Base-by-base conservation (phyloP, 1,284 basidiomycete genomes). In the Ceratobasidium sp. region DNA sequence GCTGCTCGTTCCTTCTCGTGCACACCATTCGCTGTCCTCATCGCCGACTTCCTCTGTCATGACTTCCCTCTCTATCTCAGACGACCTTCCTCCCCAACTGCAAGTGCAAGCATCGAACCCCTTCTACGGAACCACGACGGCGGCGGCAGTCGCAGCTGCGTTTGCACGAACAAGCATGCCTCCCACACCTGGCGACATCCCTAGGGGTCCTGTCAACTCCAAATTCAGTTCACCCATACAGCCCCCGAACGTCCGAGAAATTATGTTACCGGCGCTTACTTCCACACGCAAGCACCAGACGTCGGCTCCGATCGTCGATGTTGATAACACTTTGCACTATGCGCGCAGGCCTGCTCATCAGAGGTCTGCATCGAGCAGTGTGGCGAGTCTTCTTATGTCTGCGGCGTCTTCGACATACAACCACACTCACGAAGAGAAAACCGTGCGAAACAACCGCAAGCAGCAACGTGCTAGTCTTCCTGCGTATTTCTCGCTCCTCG, bases 391-490 rank as follows among this genome's bases (percentile, higher is more conserved):
- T 43, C 44, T 70, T 16, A 44, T 59, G 57, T 62, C 67, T 47
- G 55, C 49, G 11, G 47, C 46, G 21, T 46, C 67, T 49, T 47
- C 74, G 16, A 28, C 55, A 30, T 38, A 50, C 38, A 44, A 72
- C 21, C 54, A 71, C 38, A 11, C 44, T 21, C 54, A 71, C 49
- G 55, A 62, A 23, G 44, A 71, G 69, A 54, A 72, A 59, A 62
- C 67, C 9, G 28, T 70, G 44, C 67, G 67, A n/a, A 47, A 30
- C 46, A 86, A 84, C 79, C 87, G 84, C 76, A 83, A 81, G 77
- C 87, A 87, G 76, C 90, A 89, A 79, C 89, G 91, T 79, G 88
- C 88, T 62, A 91, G 89, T 78, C 85, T 93, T 52, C 91, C 91
- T 18, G 87, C 89, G 9, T 91, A 89, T 81, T 93, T 93, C 80